Percentiles rank a stretch among this genome's conserved stretches.
Evolutionary conservation across 2,329 filamentous ascomycete genomes (phyloP).

Genomic region (Pyricularia pennisetigena): DNA sequence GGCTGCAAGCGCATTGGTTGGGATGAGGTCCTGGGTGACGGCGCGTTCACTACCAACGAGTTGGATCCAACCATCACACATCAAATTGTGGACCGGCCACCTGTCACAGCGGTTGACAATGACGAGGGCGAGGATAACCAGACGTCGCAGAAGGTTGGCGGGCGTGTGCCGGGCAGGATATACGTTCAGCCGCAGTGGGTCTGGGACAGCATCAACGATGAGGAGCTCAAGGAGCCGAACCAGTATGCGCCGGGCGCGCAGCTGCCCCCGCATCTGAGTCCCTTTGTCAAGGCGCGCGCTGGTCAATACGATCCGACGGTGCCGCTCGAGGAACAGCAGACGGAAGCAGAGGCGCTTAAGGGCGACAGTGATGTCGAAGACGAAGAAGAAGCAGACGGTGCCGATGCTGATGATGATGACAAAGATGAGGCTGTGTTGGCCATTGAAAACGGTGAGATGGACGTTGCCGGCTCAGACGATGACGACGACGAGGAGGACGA

Average conservation of each 20-base stretch:
- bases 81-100: conserved; percentile 87
- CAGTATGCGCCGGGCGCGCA: conserved; percentile 83
- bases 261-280: conserved; percentile 88
- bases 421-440: conserved; percentile 24
- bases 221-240: conserved; percentile 77
- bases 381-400: conserved; percentile 30
- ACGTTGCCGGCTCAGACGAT: conserved; percentile 34
- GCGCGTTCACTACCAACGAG: conserved; percentile 86
- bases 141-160: conserved; percentile 46
- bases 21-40: conserved; percentile 84
- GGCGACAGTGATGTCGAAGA: conserved; percentile 43
- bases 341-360: conserved; percentile 72
- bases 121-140: conserved; percentile 49
- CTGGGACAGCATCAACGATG: conserved; percentile 93
- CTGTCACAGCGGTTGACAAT: conserved; percentile 49
- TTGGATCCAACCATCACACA: conserved; percentile 84
- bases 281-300: conserved; percentile 81
- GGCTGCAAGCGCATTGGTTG: conserved; percentile 94
- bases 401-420: conserved; percentile 18
- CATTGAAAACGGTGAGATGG: conserved; percentile 36
- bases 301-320: conserved; percentile 88
- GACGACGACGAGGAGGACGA: conserved; percentile 34
- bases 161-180: conserved; percentile 75
- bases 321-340: conserved; percentile 77
- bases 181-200: conserved; percentile 98